Base-by-base conservation (phyloP, 345 rosid genomes). In the Bruguiera sexangula region DNA sequence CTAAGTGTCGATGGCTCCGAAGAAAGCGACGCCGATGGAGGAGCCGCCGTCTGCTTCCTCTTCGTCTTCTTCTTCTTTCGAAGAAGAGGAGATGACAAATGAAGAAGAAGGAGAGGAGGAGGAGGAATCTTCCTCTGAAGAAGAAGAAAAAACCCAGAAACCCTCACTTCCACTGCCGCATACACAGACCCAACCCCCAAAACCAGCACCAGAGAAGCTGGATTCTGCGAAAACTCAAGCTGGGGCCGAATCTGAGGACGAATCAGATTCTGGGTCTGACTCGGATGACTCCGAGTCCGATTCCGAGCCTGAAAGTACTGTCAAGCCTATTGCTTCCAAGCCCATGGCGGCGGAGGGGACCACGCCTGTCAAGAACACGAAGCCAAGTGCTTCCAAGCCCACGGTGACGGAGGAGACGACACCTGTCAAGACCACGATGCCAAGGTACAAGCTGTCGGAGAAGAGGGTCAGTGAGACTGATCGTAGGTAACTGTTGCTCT, bases 341-440 rank as follows among this genome's bases (percentile, higher is more conserved):
- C 70, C 81, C 52, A 77, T 63, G 76, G 71, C 69, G 6, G 78
- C 54, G 76, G 71, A 75, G 6, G 81, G 64, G 36, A 67, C 73
- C 22, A 66, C 75, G 2, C 59, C 30, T 22, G 29, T 5, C 6
- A 74, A 74, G 31, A 22, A 66, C 36, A 70, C 62, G 0, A 46
- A 60, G 55, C 46, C 75, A n/a, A 69, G 75, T 52, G 22, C 57
- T 53, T n/a, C 57, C 57, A 53, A 22, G 24, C 22, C 22, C 10
- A 22, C 20, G n/a, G 11, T 3, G 6, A 24, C 22, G 26, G 57
- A n/a, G 11, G 10, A 34, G 37, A 34, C 37, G 2, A 34, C 10
- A 7, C 37, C 37, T 34, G 2, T 34, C 16, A 43, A 43, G 50
- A 11, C 50, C 18, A 43, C 50, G 16, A 43, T 11, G 5, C 19